phyloP scores from a whole-genome alignment of 2,329 filamentous ascomycete species.

The Trichoderma simmonsii region DNA sequence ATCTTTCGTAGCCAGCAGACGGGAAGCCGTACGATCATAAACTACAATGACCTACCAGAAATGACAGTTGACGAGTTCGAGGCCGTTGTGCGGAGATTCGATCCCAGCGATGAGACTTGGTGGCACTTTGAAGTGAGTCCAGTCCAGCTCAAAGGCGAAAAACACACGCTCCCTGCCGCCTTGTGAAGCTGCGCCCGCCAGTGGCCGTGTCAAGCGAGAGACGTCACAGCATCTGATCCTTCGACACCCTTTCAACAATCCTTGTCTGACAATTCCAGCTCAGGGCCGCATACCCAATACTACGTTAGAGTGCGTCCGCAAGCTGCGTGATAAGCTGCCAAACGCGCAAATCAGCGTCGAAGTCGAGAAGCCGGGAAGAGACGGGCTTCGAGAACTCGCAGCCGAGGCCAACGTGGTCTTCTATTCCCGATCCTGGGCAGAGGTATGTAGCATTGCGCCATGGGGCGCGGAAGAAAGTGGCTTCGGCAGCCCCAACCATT shows the following conservation, averaged over 20 bases:
- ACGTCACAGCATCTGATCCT: slow-evolving; percentile 2
- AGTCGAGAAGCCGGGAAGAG: slow-evolving; percentile 65
- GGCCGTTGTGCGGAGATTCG: slow-evolving; percentile 39
- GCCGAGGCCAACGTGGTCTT: slow-evolving; percentile 67
- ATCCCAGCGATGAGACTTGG: slow-evolving; percentile 46
- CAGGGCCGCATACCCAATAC: slow-evolving; percentile 64
- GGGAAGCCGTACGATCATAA: slow-evolving; percentile 67
- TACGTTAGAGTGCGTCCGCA: slow-evolving; percentile 55
- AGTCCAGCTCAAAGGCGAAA: neutral
- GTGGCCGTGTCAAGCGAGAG: neutral
- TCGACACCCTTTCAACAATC: neutral
- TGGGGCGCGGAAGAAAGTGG: neutral
- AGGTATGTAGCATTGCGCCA: slow-evolving; percentile 43
- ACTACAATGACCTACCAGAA: slow-evolving; percentile 64
- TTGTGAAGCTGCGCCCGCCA: neutral
- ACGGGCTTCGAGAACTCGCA: slow-evolving; percentile 58
- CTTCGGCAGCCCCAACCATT: neutral
- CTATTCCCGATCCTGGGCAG: slow-evolving; percentile 68
- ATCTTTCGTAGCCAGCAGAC: slow-evolving; percentile 60
- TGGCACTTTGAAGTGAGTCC: slow-evolving; percentile 67
- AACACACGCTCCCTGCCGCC: neutral
- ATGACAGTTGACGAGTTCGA: slow-evolving; percentile 64
- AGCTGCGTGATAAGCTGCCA: slow-evolving; percentile 48
- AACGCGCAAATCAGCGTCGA: slow-evolving; percentile 62
- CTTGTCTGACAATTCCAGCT: slow-evolving; percentile 10